Percentiles rank a stretch among this genome's conserved stretches.
These are phyloP conservation scores for Rasamsonia emersonii DNA, from an alignment of 2,329 filamentous ascomycete genomes.

Conservation along the genomic window DNA sequence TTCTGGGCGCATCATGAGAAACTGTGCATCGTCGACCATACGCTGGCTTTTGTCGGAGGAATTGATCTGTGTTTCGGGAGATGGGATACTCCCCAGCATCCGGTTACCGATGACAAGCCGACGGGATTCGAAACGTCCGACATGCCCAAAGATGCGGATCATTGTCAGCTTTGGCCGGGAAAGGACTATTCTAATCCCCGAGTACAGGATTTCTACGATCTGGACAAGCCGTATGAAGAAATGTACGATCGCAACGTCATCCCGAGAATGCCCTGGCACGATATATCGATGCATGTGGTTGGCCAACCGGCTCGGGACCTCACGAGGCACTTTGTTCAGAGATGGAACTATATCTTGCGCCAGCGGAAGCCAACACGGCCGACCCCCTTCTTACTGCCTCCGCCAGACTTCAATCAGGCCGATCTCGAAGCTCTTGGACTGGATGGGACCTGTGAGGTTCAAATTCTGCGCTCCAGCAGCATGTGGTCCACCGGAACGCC, in stretches of 20 bases:
- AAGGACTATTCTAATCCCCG: conserved; percentile 98
- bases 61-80: conserved; percentile 95
- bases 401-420: conserved; percentile 78
- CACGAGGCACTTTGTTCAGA: conserved; percentile 91
- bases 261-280: conserved; percentile 97
- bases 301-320: conserved; percentile 91
- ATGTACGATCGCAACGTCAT: conserved; percentile 92
- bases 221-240: conserved; percentile 93
- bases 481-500: conserved; percentile 86
- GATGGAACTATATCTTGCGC: conserved; percentile 94
- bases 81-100: conserved; percentile 94
- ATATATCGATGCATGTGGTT: conserved; percentile 95
- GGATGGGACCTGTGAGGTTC: conserved; percentile 90
- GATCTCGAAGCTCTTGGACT: conserved; percentile 83
- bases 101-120: conserved; percentile 82
- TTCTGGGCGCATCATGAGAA: conserved; percentile 99
- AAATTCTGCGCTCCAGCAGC: conserved; percentile 83
- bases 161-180: conserved; percentile 92
- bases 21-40: conserved; percentile 92
- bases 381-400: conserved; percentile 84
- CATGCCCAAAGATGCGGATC: conserved; percentile 73
- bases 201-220: conserved; percentile 86
- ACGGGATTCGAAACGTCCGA: conserved; percentile 82
- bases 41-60: conserved; percentile 88
- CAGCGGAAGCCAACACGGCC: conserved; percentile 89